Evolutionary conservation across 2,329 filamentous ascomycete species (phyloP).

Genomic region (Exophiala aquamarina): DNA sequence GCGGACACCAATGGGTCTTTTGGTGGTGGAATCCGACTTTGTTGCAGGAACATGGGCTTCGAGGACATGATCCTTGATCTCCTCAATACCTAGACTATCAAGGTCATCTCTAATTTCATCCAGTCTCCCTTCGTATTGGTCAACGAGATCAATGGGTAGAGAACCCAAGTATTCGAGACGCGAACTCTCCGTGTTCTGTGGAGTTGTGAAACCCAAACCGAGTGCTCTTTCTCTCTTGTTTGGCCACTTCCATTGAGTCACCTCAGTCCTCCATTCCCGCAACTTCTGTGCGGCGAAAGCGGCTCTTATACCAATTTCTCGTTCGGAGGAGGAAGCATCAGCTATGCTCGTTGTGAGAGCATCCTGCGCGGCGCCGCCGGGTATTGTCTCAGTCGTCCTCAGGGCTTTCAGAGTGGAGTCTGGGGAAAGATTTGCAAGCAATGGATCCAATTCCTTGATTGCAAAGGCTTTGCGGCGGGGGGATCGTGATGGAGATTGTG

Average conservation of each 20-base stretch:
- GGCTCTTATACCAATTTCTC: conserved; percentile 59
- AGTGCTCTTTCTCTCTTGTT: conserved; percentile 37
- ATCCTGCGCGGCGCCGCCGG: conserved; percentile 41
- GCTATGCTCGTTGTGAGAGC: conserved; percentile 52
- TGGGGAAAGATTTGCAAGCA: conserved; percentile 55
- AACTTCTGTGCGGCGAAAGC: conserved; percentile 60
- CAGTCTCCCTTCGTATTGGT: conserved; percentile 69
- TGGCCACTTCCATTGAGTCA: conserved; percentile 61
- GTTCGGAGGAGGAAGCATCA: conserved; percentile 55
- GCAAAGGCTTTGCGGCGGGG: conserved; percentile 39
- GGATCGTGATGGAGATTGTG: conserved; percentile 39
- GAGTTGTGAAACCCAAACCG: conserved; percentile 44
- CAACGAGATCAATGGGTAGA: conserved; percentile 63
- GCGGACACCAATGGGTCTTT: conserved; percentile 38
- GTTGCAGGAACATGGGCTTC: conserved; percentile 63
- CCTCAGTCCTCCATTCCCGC: conserved; percentile 58
- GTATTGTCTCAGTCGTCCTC: conserved; percentile 42
- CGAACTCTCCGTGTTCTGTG: conserved; percentile 10
- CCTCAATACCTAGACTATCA: conserved; percentile 55
- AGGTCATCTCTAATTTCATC: conserved; percentile 64
- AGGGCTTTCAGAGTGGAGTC: conserved; percentile 55
- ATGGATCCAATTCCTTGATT: conserved; percentile 43
- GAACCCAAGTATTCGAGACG: conserved; percentile 65
- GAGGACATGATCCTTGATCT: conserved; percentile 84
- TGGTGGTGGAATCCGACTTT: conserved; percentile 39